These are phyloP conservation scores for Micractinium sp. DNA, from an alignment of 139 green algal genomes.

Conservation along the genomic window DNA sequence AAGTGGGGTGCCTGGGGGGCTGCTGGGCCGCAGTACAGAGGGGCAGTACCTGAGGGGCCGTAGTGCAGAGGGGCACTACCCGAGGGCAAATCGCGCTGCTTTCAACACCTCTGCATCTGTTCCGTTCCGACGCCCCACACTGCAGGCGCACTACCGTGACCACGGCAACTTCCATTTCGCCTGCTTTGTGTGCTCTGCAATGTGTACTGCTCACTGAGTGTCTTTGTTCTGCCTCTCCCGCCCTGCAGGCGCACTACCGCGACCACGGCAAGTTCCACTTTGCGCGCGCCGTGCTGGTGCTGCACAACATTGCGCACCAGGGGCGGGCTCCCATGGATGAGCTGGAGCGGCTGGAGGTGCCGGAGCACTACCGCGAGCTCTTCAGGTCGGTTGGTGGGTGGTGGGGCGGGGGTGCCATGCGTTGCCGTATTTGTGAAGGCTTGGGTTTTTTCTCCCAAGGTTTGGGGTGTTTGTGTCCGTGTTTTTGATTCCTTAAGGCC, in stretches of 20 bases:
- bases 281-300: constrained; percentile 82
- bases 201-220: no score
- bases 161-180: constrained; percentile 51
- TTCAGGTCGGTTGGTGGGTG: constrained; percentile 44
- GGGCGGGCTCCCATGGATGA: constrained; percentile 91
- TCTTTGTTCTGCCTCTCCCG: neutral
- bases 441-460: no score
- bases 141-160: constrained; percentile 97
- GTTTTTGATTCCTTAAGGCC: no score
- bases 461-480: no score
- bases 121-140: neutral
- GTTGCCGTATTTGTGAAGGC: neutral
- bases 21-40: neutral
- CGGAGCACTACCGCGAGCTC: constrained; percentile 72
- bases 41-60: no score
- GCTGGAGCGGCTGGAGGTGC: constrained; percentile 80
- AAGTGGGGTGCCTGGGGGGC: neutral
- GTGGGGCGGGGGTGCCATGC: neutral
- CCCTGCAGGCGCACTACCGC: constrained; percentile 93
- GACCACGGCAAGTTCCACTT: constrained; percentile 93
- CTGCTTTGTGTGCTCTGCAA: no score
- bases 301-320: constrained; percentile 95
- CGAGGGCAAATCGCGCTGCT: neutral
- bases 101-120: neutral
- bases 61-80: neutral